A percentile compares a stretch with the other conserved stretches of the same genome.
phyloP scores from a whole-genome alignment of 768 basidiomycete genomes.

The Lentinula detonsa region DNA sequence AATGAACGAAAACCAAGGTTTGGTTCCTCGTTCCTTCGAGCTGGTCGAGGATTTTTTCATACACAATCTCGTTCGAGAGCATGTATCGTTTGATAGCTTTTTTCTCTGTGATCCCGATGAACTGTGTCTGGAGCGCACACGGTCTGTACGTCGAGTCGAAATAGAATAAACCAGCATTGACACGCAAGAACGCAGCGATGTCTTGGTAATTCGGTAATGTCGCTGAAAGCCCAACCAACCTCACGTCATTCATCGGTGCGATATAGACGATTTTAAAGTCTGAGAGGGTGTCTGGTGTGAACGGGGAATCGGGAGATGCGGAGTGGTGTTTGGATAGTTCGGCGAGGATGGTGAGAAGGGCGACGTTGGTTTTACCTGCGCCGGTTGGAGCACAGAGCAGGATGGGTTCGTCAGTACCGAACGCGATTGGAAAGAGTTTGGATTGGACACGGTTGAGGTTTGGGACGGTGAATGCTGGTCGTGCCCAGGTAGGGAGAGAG shows the following conservation, averaged over 20 bases:
- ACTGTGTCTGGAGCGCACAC: constrained; percentile 93
- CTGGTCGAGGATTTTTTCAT: constrained; percentile 96
- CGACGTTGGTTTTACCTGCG: constrained; percentile 99
- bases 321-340: constrained; percentile 84
- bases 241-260: constrained; percentile 98
- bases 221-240: constrained; percentile 91
- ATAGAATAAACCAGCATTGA: constrained; percentile 95
- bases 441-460: constrained; percentile 89
- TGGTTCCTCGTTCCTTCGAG: constrained; percentile 59
- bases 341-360: constrained; percentile 90
- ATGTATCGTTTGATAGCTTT: constrained; percentile 99
- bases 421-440: constrained; percentile 88
- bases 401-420: constrained; percentile 91
- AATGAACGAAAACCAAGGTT: constrained; percentile 95
- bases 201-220: constrained; percentile 99
- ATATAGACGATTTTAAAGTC: constrained; percentile 97
- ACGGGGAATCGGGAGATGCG: constrained; percentile 68
- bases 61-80: constrained; percentile 98
- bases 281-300: constrained; percentile 35
- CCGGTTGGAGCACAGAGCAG: constrained; percentile 97
- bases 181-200: constrained; percentile 94
- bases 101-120: constrained; percentile 97
- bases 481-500: constrained; percentile 79
- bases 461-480: constrained; percentile 77
- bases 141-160: constrained; percentile 94